Evolutionary conservation across 345 rosid species (phyloP), one percentile per base, ranked within the genome.

Genomic region (Geranium brycei): DNA sequence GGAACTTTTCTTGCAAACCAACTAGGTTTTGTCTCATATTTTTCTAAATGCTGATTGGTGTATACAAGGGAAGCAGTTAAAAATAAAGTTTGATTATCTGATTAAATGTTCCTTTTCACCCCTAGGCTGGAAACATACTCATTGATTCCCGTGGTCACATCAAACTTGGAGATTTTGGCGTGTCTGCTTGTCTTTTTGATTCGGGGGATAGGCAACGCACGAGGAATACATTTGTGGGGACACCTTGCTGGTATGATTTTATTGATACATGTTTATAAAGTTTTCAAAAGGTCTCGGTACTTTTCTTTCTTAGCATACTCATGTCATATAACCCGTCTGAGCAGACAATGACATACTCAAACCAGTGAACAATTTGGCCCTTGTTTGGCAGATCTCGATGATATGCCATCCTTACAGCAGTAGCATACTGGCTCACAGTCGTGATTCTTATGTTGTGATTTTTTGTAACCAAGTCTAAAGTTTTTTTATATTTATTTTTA

Each of bases 181-280:
- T 93, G 69, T 90, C 97, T 32, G 97, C 99, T 23, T 90, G 96
- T 81, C 90, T 93, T 68, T 93, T 90, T 75, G 97, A 90, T 79
- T 90, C 97, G 41, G 97, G 99, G 65, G 99, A 93, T 76, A 88
- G 99, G 82, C 95, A 90, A 68, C 91, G 99, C 35, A 79, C 83
- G 79, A 85, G 99, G 81, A 93, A 93, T 79, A 93, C 99, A 62
- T 90, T 93, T 80, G 99, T 93, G 67, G 99, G 99, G 19, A 93
- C 99, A 67, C 99, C 97, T 72, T 93, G 99, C 77, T 93, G 99
- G 99, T 89, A 85, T 64, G 76, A 31, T 75, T 35, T 66, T 66
- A 31, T 57, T 59, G 28, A 28, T 38, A 23, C 12, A 55, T n/a
- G 19, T 11, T 13, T 31, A 47, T 47, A 47, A 47, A 47, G 0